Evolutionary conservation across 768 basidiomycete species (phyloP).

Genomic region (Leucocoprinus leucothites): DNA sequence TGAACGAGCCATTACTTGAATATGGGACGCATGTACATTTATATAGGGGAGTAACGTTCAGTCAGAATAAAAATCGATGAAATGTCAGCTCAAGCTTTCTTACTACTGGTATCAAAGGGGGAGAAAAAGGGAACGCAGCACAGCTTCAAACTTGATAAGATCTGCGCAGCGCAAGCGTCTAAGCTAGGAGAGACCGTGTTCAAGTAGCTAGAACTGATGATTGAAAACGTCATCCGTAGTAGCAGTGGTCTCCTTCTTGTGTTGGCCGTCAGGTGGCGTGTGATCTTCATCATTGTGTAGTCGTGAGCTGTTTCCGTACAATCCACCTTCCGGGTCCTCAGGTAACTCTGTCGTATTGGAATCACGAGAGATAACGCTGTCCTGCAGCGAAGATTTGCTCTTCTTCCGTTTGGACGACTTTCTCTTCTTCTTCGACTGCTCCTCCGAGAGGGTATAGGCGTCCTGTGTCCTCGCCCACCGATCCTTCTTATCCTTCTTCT

Average conservation of each 20-base stretch:
- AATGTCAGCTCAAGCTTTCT: no score
- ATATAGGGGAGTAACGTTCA: no score
- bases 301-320: conserved; percentile 45
- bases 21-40: no score
- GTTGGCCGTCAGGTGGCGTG: conserved; percentile 12
- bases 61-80: no score
- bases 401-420: conserved; percentile 57
- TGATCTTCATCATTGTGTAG: conserved; percentile 12
- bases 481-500: conserved; percentile 82
- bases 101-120: no score
- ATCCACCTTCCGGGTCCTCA: conserved; percentile 71
- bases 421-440: conserved; percentile 45
- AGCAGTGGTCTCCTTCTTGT: conserved; percentile 20
- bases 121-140: no score
- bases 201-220: conserved; percentile 58
- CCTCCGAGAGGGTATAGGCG: conserved; percentile 60
- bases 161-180: no score
- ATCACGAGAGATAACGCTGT: conserved; percentile 34
- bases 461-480: conserved; percentile 87
- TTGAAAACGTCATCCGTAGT: conserved; percentile 52
- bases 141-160: no score
- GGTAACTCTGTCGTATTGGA: conserved; percentile 53
- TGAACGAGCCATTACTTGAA: no score
- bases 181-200: not conserved
- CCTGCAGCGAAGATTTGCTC: conserved; percentile 35